A percentile compares a stretch with the other conserved stretches of the same genome.
Conservation (phyloP, 1,284 basidiomycete genomes). For the Ganoderma meredithae region DNA sequence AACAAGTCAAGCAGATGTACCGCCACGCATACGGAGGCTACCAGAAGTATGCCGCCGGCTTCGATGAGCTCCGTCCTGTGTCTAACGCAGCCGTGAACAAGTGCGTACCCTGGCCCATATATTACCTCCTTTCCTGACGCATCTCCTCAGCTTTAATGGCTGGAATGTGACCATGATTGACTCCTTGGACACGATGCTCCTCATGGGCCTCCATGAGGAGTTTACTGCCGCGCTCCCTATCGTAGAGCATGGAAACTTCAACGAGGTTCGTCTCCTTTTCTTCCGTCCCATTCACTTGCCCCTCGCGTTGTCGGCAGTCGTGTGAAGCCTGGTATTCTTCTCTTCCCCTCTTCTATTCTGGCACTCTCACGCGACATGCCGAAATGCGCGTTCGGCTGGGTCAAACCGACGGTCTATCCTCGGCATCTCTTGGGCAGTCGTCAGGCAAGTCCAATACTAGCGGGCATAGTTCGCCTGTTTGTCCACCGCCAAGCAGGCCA, state of each 20-base stretch:
- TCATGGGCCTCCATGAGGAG: slow-evolving; percentile 87
- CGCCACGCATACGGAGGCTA: slow-evolving; percentile 71
- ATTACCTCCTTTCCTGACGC: background rate
- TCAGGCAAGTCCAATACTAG: background rate
- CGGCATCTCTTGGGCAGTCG: background rate
- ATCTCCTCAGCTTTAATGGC: slow-evolving; percentile 67
- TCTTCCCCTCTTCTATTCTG: background rate
- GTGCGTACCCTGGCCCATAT: slow-evolving; percentile 46
- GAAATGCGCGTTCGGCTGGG: background rate
- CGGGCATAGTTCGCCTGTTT: background rate
- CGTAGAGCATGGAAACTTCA: slow-evolving; percentile 73
- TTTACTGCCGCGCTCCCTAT: slow-evolving; percentile 78
- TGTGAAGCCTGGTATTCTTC: background rate
- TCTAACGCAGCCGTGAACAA: slow-evolving; percentile 55
- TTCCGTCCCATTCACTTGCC: background rate
- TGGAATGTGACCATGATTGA: slow-evolving; percentile 91
- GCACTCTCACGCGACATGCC: background rate
- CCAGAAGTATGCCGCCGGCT: slow-evolving; percentile 59
- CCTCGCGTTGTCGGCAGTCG: slow-evolving; percentile 1
- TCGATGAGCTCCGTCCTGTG: slow-evolving; percentile 68
- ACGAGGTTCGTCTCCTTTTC: slow-evolving; percentile 33
- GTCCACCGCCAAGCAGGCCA: background rate
- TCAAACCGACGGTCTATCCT: background rate
- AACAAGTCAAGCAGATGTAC: slow-evolving; percentile 66
- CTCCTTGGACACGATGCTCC: slow-evolving; percentile 86